Evolutionary conservation across 108 stramenopile species (phyloP), one percentile per base, ranked within the genome.

Genomic region (Cyclotella atomus): DNA sequence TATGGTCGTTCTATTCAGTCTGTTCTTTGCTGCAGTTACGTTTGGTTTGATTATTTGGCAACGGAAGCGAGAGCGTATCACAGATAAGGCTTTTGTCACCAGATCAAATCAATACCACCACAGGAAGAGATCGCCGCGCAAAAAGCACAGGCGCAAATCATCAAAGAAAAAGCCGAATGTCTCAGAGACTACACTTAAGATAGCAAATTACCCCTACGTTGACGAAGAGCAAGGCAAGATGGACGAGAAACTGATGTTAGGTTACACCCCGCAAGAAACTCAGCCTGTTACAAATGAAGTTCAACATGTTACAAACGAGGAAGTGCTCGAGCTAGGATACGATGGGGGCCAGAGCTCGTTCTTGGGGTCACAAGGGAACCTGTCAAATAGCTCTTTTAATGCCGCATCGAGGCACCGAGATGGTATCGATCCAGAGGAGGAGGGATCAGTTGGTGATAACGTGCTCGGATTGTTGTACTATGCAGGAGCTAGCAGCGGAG

Each of bases 381-480:
- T 17, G 15, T 65, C 64, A 1, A 47, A 65, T 14, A 49, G 41
- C 15, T 65, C 64, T 2, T 33, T 32, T 14, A 15, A 59, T 59
- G 41, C 25, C 9, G 21, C 44, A 16, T 20, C 24, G 4, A 46
- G 64, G 17, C 41, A n/a, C 23, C 12, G 47, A 32, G 33, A 15
- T 15, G 64, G 46, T 4, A 47, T 65, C 32, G 64, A 65, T 17
- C 64, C 64, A 20, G 67, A 53, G 21, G n/a, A n/a, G n/a, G 67
- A 68, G 1, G 33, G n/a, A 49, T 53, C 53, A 0, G 1, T 19
- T 0, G 67, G 67, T 23, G 36, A 68, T 28, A 49, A 20, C 32
- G 67, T 68, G 20, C 53, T 68, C 1, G 67, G 67, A 15, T 54
- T 68, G n/a, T 35, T 68, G 4, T 68, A 68, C 30, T 68, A 68